Percentiles rank a stretch among this genome's conserved stretches.
Evolutionary conservation across 2,329 filamentous ascomycete species (phyloP).

Genomic region (Curvularia hawaiiensis): DNA sequence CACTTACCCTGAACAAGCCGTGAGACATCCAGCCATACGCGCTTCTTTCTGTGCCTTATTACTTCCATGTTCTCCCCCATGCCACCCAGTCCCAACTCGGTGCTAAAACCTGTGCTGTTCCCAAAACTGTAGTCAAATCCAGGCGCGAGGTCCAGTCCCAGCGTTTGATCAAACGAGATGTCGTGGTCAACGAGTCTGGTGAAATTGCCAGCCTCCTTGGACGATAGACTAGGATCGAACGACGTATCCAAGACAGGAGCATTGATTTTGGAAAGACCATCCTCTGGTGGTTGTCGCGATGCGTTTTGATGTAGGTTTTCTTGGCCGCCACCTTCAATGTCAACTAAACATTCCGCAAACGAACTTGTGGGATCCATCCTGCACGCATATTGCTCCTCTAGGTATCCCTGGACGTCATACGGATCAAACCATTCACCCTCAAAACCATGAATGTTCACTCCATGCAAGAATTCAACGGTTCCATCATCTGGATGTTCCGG

Average conservation of each 20-base stretch:
- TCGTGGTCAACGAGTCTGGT: conserved; percentile 25
- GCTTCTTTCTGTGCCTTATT: conserved; percentile 39
- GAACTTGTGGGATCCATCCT: conserved; percentile 65
- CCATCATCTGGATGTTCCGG: conserved; percentile 22
- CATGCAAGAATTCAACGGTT: conserved; percentile 28
- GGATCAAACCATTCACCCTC: conserved; percentile 78
- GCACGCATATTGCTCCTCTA: conserved; percentile 65
- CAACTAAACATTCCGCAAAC: conserved; percentile 57
- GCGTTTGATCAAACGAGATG: conserved; percentile 36
- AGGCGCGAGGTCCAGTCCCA: conserved; percentile 43
- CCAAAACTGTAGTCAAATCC: conserved; percentile 29
- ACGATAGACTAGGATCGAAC: conserved; percentile 8
- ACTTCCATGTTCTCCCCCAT: conserved; percentile 22
- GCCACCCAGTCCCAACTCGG: conserved; percentile 26
- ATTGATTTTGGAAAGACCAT: conserved; percentile 5
- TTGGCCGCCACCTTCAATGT: conserved; percentile 31
- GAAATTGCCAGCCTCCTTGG: conserved; percentile 15
- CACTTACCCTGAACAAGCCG: conserved; percentile 52
- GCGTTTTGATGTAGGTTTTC: background rate
- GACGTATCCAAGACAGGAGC: conserved; percentile 35
- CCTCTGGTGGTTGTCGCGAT: background rate
- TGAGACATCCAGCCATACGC: conserved; percentile 50
- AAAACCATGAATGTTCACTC: conserved; percentile 64
- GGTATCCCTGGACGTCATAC: conserved; percentile 76
- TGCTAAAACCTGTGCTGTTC: conserved; percentile 14